phyloP scores from a whole-genome alignment of 2,329 filamentous ascomycete genomes.

The Penicillium sp. region DNA sequence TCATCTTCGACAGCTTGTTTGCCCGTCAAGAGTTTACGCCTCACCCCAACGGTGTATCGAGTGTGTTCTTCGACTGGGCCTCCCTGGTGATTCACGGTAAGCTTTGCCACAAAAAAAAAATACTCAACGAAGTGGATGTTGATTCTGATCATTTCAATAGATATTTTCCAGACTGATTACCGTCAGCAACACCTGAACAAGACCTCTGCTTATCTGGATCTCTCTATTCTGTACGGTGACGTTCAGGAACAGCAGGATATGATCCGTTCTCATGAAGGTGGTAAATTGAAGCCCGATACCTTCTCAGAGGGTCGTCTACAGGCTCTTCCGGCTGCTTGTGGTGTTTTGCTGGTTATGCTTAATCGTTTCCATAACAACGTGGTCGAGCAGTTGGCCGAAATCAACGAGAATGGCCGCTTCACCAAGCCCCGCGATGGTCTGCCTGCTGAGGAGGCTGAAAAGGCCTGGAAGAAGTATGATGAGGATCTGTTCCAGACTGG shows the following conservation, averaged over 20 bases:
- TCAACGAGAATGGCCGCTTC: slow-evolving; percentile 83
- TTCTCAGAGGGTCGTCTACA: slow-evolving; percentile 70
- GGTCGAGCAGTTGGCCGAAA: slow-evolving; percentile 72
- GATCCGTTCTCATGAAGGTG: slow-evolving; percentile 64
- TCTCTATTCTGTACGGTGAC: slow-evolving; percentile 70
- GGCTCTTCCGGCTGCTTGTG: slow-evolving; percentile 69
- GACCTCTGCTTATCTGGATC: slow-evolving; percentile 69
- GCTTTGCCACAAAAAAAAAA: slow-evolving; percentile 11
- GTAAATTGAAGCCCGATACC: slow-evolving; percentile 68
- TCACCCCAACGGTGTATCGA: slow-evolving; percentile 71
- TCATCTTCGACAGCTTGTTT: slow-evolving; percentile 48
- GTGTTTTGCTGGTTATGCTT: slow-evolving; percentile 72
- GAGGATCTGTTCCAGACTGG: slow-evolving; percentile 78
- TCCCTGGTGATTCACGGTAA: slow-evolving; percentile 69
- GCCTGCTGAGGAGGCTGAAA: slow-evolving; percentile 48
- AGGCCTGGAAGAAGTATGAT: slow-evolving; percentile 66
- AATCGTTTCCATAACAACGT: slow-evolving; percentile 79
- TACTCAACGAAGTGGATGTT: background rate
- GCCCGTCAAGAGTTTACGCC: slow-evolving; percentile 43
- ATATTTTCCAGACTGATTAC: slow-evolving; percentile 69
- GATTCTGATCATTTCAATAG: slow-evolving; percentile 31
- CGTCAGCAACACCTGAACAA: slow-evolving; percentile 59
- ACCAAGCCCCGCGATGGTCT: slow-evolving; percentile 58
- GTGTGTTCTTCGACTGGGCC: slow-evolving; percentile 70
- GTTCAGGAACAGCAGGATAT: slow-evolving; percentile 49